These are phyloP conservation scores for Datisca glomerata DNA, from an alignment of 306 rosid genomes.

Conservation along the genomic window DNA sequence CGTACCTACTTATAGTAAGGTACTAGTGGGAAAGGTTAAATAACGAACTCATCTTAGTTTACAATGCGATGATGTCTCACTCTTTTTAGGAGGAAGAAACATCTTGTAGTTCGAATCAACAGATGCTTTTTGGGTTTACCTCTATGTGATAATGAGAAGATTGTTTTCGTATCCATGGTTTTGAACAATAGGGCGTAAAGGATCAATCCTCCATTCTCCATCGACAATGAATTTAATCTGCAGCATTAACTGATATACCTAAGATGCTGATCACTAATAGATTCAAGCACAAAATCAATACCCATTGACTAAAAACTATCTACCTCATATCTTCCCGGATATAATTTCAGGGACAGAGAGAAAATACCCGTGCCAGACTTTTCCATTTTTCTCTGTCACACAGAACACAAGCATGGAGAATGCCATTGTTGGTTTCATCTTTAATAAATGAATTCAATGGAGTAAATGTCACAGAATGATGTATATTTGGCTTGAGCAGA, in stretches of 20 bases:
- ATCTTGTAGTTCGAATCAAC: no score
- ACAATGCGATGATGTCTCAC: no score
- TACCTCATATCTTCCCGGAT: constrained; percentile 95
- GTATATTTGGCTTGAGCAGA: no score
- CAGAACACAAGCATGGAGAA: constrained; percentile 6
- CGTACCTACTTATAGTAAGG: no score
- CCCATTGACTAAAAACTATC: constrained; percentile 25
- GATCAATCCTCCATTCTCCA: constrained; percentile 84
- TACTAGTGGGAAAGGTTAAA: no score
- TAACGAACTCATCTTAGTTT: no score
- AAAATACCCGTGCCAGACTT: constrained; percentile 52
- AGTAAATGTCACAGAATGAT: no score
- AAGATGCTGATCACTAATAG: no score
- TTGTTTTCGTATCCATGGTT: constrained; percentile 54
- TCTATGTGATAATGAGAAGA: constrained; percentile 35
- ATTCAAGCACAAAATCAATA: constrained; percentile 17
- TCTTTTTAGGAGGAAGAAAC: no score
- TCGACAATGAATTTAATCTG: constrained; percentile 96
- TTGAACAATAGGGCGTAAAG: constrained; percentile 51
- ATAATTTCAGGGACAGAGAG: constrained; percentile 52
- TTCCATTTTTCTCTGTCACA: constrained; percentile 76
- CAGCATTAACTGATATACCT: no score
- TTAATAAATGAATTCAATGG: no score
- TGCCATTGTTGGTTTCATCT: not conserved
- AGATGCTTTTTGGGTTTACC: not conserved